Evolutionary conservation across 805 yeast genomes (phyloP).

Genomic region (Ogataea pini): DNA sequence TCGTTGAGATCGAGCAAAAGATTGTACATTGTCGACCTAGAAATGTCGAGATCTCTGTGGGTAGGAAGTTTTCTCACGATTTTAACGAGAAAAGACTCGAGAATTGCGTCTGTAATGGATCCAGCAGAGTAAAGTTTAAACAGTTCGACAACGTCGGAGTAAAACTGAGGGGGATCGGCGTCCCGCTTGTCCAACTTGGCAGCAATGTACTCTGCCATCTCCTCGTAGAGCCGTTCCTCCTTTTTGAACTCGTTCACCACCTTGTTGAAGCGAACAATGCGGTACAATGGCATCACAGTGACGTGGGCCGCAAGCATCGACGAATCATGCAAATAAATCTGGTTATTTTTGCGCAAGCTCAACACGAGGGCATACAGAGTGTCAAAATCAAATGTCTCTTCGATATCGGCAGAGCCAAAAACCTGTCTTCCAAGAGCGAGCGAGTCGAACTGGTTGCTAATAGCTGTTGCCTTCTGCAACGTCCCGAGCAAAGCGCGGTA

Average conservation of each 20-base stretch:
- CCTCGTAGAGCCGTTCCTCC: constrained; percentile 26
- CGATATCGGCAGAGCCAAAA: constrained; percentile 24
- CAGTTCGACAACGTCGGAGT: constrained; percentile 43
- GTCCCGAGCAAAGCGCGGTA: constrained; percentile 27
- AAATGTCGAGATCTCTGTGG: constrained; percentile 43
- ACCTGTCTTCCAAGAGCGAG: constrained; percentile 29
- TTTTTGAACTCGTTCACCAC: constrained; percentile 32
- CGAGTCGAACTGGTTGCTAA: constrained; percentile 33
- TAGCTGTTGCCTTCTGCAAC: constrained; percentile 21
- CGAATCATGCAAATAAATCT: constrained; percentile 33
- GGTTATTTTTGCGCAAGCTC: constrained; percentile 49
- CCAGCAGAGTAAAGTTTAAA: constrained; percentile 59
- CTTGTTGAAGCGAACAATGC: constrained; percentile 37
- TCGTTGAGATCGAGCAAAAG: constrained; percentile 40
- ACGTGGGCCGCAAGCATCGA: constrained; percentile 40
- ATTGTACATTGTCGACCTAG: constrained; percentile 55
- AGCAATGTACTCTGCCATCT: constrained; percentile 28
- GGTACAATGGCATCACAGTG: constrained; percentile 43
- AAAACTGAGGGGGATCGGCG: constrained; percentile 15
- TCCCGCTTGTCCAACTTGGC: constrained; percentile 10
- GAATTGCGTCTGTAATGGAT: constrained; percentile 46
- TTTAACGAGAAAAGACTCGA: constrained; percentile 50
- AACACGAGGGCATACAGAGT: constrained; percentile 47
- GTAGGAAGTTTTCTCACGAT: constrained; percentile 36
- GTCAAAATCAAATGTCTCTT: constrained; percentile 25